Conservation (phyloP, 2,329 filamentous ascomycete genomes). For the Cladophialophora bantiana region DNA sequence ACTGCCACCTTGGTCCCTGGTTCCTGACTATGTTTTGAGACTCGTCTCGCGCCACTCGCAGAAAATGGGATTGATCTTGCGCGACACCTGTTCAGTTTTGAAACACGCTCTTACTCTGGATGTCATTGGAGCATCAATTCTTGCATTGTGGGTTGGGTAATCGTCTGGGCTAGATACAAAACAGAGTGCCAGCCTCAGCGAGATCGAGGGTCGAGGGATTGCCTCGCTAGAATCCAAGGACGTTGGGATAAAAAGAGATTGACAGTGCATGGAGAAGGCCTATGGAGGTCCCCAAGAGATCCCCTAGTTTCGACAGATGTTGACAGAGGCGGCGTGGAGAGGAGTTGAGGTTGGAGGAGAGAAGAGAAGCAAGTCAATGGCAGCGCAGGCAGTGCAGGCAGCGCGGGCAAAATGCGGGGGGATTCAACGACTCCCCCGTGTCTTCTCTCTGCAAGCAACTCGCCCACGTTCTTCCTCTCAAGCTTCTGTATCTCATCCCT, state of each 20-base stretch:
- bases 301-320: background rate
- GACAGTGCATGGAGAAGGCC: no score
- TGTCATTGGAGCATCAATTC: constrained; percentile 1
- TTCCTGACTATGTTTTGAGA: constrained; percentile 7
- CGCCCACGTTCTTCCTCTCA: background rate
- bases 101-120: background rate
- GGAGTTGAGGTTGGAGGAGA: background rate
- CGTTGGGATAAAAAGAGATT: no score
- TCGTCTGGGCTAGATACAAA: background rate
- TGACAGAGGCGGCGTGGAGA: background rate
- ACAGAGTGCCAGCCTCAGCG: no score
- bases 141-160: background rate
- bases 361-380: background rate
- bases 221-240: no score
- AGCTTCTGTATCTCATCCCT: background rate
- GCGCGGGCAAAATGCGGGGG: background rate
- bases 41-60: background rate
- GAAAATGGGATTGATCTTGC: background rate
- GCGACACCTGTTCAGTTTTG: background rate
- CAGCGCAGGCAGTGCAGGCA: background rate
- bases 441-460: background rate
- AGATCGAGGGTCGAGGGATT: no score
- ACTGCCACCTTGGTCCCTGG: background rate
- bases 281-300: no score
- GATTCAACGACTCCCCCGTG: background rate